Base-by-base conservation (phyloP, 2,329 filamentous ascomycete genomes). In the Ophiostoma australiae region DNA sequence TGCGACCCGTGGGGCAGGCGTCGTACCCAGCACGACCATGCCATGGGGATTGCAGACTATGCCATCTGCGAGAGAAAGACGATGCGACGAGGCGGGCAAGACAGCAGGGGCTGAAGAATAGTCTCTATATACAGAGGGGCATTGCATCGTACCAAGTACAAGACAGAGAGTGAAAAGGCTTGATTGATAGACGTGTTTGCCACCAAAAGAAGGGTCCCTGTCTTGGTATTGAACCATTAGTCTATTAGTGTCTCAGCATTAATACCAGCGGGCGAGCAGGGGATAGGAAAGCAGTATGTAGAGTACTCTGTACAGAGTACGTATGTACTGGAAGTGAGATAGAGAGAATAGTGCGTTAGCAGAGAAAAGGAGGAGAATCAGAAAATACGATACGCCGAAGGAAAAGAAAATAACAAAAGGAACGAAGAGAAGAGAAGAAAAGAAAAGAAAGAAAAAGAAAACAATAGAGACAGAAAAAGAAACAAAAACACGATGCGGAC, bases 341-440 rank as follows among this genome's bases (percentile, higher is more conserved):
- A 8, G 13, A 13, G 37, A 39, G 13, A 39, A 10, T 8, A 39
- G 41, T 23, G 8, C 20, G 5, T 20, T 48, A 20, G 41, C 7
- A 17, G 15, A 48, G 20, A 17, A 5, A 20, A 52, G 48, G 17
- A 52, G n/a, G 20, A n/a, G 17, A 11, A 15, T 4, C 17, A 4
- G 17, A 52, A 52, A 52, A 23, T n/a, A 52, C 27, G 27, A 31
- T 31, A 31, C 27, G 27, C 27, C 27, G 27, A 31, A n/a, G 6
- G 44, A 15, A n/a, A 52, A n/a, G 17, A 52, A 52, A 52, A 23
- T 5, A 52, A 20, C 3, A 23, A 33, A 31, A 66, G 11, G 31
- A 67, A 70, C 52, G 20, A 37, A 68, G 39, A 35, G 27, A 70
- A 69, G n/a, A n/a, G n/a, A n/a, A n/a, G n/a, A 67, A 37, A 70